Conservation (phyloP, 345 rosid genomes). For the Mangifera indica region DNA sequence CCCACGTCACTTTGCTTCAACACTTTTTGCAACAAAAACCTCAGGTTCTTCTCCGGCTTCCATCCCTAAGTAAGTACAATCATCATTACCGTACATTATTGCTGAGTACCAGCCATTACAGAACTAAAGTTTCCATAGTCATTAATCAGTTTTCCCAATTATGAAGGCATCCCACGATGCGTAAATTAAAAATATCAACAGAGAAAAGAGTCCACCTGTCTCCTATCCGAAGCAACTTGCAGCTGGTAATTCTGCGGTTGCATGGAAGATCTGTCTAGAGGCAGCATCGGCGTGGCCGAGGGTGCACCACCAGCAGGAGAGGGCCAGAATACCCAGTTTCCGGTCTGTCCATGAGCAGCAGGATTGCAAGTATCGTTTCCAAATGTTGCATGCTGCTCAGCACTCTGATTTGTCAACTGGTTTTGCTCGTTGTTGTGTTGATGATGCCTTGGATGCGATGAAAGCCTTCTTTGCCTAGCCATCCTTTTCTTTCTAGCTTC, state of each 20-base stretch:
- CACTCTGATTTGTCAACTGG: conserved; percentile 36
- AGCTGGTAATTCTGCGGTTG: conserved; percentile 46
- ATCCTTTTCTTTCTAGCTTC: conserved; percentile 98
- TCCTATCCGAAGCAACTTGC: conserved; percentile 57
- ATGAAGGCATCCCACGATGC: background rate
- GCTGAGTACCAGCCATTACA: too few species aligned
- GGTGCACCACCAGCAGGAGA: conserved; percentile 23
- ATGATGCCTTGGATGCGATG: conserved; percentile 47
- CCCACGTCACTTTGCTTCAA: conserved; percentile 99
- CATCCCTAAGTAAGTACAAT: conserved; percentile 48
- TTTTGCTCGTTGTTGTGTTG: conserved; percentile 34
- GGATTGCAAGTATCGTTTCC: conserved; percentile 34
- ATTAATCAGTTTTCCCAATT: background rate
- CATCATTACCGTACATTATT: too few species aligned
- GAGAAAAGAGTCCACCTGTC: conserved; percentile 48
- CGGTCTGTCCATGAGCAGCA: conserved; percentile 23
- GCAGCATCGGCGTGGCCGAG: conserved; percentile 25
- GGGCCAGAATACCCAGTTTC: conserved; percentile 75
- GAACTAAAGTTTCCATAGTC: background rate
- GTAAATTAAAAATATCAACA: background rate
- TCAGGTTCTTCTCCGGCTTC: conserved; percentile 90
- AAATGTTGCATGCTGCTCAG: conserved; percentile 41
- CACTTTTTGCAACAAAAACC: conserved; percentile 92
- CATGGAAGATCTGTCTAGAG: conserved; percentile 42
- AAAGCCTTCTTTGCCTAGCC: conserved; percentile 87